phyloP scores from a whole-genome alignment of 139 green algal species.

The Asterochloris sp. region DNA sequence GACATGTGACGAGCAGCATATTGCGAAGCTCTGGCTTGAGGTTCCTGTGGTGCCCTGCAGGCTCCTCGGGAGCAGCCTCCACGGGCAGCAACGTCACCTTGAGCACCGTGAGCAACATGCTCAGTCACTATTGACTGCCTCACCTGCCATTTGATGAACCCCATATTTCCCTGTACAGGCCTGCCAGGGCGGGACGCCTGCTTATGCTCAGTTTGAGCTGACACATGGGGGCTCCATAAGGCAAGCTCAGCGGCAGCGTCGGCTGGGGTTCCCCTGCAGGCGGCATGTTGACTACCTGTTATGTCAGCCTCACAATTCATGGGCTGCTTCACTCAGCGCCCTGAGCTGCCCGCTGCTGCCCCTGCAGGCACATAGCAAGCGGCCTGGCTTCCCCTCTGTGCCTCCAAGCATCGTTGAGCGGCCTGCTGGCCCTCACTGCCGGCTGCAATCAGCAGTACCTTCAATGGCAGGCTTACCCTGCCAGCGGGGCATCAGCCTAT shows the following conservation, averaged over 20 bases:
- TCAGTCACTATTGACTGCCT: neutral
- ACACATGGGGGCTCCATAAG: slow-evolving; percentile 14
- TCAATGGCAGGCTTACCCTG: slow-evolving; percentile 3
- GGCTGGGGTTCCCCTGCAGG: neutral
- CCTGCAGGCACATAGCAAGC: slow-evolving; percentile 12
- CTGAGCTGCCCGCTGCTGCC: neutral
- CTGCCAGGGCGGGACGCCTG: neutral
- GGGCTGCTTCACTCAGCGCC: too few species aligned
- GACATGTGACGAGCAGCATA: too few species aligned
- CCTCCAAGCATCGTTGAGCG: slow-evolving; percentile 10
- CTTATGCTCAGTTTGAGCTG: slow-evolving; percentile 5
- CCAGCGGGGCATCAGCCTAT: neutral
- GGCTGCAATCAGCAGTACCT: slow-evolving; percentile 12
- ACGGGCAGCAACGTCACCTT: slow-evolving; percentile 8
- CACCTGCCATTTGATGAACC: neutral
- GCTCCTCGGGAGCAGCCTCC: slow-evolving; percentile 3
- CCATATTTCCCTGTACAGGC: neutral
- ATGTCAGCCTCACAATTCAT: neutral
- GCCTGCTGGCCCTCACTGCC: neutral
- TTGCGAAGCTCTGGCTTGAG: neutral
- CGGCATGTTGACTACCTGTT: neutral
- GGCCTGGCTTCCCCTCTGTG: neutral
- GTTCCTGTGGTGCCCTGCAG: neutral
- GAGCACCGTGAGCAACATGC: neutral
- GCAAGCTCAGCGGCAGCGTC: neutral